These are phyloP conservation scores for Ophiostoma sp. DNA, from an alignment of 2,329 filamentous ascomycete genomes.

Conservation along the genomic window DNA sequence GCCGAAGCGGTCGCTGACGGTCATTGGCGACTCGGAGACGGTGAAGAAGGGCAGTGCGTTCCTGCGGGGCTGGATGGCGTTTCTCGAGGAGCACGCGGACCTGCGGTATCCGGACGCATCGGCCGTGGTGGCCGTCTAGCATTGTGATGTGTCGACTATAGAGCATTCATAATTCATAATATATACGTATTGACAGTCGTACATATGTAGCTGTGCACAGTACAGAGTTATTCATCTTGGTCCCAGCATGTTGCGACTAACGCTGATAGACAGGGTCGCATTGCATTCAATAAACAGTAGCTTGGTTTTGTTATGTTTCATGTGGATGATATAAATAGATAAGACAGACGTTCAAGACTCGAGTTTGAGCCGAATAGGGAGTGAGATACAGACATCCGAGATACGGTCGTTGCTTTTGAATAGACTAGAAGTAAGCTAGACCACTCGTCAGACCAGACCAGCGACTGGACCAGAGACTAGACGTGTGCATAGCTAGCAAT, in stretches of 20 bases:
- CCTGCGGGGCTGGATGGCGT: constrained; percentile 84
- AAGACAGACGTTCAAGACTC: background rate
- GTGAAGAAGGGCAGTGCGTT: constrained; percentile 83
- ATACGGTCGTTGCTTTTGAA: too few relatives aligned
- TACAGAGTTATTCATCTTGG: too few relatives aligned
- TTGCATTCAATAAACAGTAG: too few relatives aligned
- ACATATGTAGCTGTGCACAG: too few relatives aligned
- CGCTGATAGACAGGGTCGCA: too few relatives aligned
- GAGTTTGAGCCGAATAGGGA: background rate
- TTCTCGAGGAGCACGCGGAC: constrained; percentile 83
- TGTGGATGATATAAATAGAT: constrained; percentile 9
- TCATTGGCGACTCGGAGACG: constrained; percentile 92
- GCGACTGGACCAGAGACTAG: too few relatives aligned
- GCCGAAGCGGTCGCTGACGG: constrained; percentile 79
- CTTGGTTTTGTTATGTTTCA: background rate
- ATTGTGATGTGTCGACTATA: too few relatives aligned
- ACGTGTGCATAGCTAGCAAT: background rate
- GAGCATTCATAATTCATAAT: too few relatives aligned
- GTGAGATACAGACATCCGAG: background rate
- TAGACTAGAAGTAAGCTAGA: too few relatives aligned
- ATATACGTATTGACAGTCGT: too few relatives aligned
- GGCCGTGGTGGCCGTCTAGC: background rate
- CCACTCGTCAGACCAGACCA: too few relatives aligned
- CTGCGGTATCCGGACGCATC: constrained; percentile 70
- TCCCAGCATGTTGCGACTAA: too few relatives aligned